These are phyloP conservation scores for Leucocoprinus sp. DNA, from an alignment of 768 basidiomycete species.

Conservation along the genomic window DNA sequence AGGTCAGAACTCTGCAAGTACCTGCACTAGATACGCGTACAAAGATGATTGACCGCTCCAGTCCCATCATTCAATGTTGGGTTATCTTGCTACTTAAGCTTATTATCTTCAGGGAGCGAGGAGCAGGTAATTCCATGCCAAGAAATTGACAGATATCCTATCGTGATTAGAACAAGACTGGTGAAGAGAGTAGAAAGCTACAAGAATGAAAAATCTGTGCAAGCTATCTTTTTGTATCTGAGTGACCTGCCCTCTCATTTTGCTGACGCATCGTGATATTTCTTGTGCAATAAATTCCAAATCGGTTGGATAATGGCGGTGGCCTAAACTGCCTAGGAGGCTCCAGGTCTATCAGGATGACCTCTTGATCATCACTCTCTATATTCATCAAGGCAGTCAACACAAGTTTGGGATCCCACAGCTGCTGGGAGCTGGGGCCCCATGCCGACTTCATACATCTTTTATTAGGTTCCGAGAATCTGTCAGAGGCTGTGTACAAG, in stretches of 20 bases:
- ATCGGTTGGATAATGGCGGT: conserved; percentile 23
- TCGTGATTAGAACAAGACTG: too few species aligned
- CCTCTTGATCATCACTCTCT: conserved; percentile 25
- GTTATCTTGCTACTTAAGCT: too few species aligned
- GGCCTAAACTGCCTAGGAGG: conserved; percentile 16
- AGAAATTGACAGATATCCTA: too few species aligned
- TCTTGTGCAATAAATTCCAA: conserved; percentile 33
- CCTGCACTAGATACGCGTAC: too few species aligned
- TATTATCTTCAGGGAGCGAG: too few species aligned
- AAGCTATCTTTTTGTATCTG: conserved; percentile 5
- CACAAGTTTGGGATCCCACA: conserved; percentile 14
- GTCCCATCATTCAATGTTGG: too few species aligned
- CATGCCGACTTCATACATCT: not conserved
- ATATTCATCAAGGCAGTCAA: conserved; percentile 11
- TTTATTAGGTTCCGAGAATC: not conserved
- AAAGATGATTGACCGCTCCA: too few species aligned
- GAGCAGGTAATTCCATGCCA: too few species aligned
- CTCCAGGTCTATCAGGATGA: conserved; percentile 13
- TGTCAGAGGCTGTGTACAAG: conserved; percentile 7
- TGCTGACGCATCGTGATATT: conserved; percentile 26
- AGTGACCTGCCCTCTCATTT: conserved; percentile 8
- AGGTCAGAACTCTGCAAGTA: too few species aligned
- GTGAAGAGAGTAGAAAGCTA: not conserved
- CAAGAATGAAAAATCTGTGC: not conserved
- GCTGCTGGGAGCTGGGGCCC: conserved; percentile 9